Evolutionary conservation across 768 basidiomycete species (phyloP).

Genomic region (Collybia mongolica): DNA sequence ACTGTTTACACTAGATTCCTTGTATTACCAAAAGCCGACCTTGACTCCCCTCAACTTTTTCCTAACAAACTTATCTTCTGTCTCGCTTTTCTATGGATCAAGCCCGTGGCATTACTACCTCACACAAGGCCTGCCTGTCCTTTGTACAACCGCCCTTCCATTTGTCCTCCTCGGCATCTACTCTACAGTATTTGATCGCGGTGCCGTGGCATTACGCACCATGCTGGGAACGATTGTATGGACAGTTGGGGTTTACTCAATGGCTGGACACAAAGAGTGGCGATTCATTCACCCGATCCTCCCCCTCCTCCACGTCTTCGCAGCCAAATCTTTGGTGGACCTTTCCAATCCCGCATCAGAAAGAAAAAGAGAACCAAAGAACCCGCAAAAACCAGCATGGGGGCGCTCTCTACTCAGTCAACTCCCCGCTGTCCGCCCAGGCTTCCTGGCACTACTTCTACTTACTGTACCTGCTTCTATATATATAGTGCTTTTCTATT

Average conservation of each 20-base stretch:
- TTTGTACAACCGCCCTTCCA: constrained; percentile 72
- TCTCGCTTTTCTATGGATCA: constrained; percentile 91
- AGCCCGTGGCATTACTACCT: constrained; percentile 90
- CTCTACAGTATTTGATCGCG: constrained; percentile 24
- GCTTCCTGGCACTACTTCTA: constrained; percentile 43
- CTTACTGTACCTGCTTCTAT: constrained; percentile 59
- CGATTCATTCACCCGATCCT: constrained; percentile 92
- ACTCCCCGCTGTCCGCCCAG: constrained; percentile 30
- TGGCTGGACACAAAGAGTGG: constrained; percentile 96
- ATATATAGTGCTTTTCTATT: constrained; percentile 76
- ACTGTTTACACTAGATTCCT: constrained; percentile 58
- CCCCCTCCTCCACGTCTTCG: constrained; percentile 79
- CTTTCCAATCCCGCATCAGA: constrained; percentile 20
- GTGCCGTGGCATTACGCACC: constrained; percentile 30
- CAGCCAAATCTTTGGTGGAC: constrained; percentile 68
- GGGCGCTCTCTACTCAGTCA: neutral
- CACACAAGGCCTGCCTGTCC: constrained; percentile 79
- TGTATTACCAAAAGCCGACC: constrained; percentile 65
- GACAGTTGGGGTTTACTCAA: constrained; percentile 70
- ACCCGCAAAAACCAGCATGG: neutral
- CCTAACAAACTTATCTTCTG: constrained; percentile 73
- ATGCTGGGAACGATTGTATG: constrained; percentile 56
- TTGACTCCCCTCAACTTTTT: constrained; percentile 85
- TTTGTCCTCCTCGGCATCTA: constrained; percentile 66
- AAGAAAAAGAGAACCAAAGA: constrained; percentile 7